These are phyloP conservation scores for Sonneratia caseolaris DNA, from an alignment of 345 rosid genomes.

Conservation along the genomic window DNA sequence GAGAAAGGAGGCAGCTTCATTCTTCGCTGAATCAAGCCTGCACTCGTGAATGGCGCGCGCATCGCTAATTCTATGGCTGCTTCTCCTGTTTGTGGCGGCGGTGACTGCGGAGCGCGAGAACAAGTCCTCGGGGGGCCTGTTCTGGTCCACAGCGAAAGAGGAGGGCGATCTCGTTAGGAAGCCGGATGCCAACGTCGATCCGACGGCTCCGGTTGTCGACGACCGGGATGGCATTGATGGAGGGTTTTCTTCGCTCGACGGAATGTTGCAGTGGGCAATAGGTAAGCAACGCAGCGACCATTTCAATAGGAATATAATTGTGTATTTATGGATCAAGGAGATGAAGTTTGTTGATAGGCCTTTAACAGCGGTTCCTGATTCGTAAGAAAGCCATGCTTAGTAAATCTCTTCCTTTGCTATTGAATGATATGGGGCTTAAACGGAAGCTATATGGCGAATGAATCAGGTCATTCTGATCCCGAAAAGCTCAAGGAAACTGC, in stretches of 20 bases:
- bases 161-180: slow-evolving; percentile 47
- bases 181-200: slow-evolving; percentile 25
- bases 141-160: slow-evolving; percentile 63
- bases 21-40: neutral
- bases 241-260: slow-evolving; percentile 85
- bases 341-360: neutral
- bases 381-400: neutral
- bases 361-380: neutral
- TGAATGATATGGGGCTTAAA: neutral
- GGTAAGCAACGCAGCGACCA: slow-evolving; percentile 22
- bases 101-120: slow-evolving; percentile 32
- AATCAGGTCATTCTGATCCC: slow-evolving; percentile 82
- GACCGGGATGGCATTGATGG: slow-evolving; percentile 59
- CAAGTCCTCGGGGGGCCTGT: slow-evolving; percentile 28
- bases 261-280: slow-evolving; percentile 96
- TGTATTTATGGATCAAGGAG: neutral
- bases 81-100: slow-evolving; percentile 8
- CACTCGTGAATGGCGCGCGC: slow-evolving; percentile 3
- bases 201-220: slow-evolving; percentile 28
- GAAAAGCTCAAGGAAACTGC: slow-evolving; percentile 66
- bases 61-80: slow-evolving; percentile 7
- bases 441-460: slow-evolving; percentile 5
- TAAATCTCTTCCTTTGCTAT: neutral
- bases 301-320: neutral
- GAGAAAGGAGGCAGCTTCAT: neutral